Evolutionary conservation across 306 rosid species (phyloP).

Genomic region (Dalbergia cultrata): DNA sequence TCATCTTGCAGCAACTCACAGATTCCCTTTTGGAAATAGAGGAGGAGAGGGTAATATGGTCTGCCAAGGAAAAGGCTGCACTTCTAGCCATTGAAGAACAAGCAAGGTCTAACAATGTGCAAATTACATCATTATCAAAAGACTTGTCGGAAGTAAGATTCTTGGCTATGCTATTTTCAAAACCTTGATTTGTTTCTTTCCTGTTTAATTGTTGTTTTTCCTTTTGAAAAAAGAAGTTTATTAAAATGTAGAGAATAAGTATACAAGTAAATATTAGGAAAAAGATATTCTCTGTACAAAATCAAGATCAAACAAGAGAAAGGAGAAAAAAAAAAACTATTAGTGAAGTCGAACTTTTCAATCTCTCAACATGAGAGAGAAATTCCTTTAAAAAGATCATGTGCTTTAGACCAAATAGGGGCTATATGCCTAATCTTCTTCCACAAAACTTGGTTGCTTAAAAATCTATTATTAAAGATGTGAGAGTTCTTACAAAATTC

Average conservation of each 20-base stretch:
- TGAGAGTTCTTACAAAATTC: background rate
- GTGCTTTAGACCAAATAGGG: background rate
- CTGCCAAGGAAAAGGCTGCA: conserved; percentile 78
- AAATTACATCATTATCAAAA: conserved; percentile 60
- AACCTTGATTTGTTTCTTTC: conserved; percentile 35
- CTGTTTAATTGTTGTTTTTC: conserved; percentile 5
- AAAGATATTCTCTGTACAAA: background rate
- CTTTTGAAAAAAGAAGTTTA: too few relatives aligned
- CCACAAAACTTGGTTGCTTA: background rate
- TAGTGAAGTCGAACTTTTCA: too few relatives aligned
- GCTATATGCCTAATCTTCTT: background rate
- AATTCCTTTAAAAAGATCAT: background rate
- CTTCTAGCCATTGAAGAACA: conserved; percentile 75
- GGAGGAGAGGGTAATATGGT: conserved; percentile 93
- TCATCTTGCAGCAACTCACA: conserved; percentile 77
- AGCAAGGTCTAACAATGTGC: conserved; percentile 56
- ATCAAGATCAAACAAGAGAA: background rate
- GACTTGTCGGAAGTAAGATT: conserved; percentile 70
- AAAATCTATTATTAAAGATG: background rate
- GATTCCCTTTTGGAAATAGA: conserved; percentile 91
- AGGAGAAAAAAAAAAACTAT: background rate
- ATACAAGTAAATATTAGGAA: background rate
- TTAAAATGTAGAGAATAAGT: too few relatives aligned
- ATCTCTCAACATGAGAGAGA: background rate
- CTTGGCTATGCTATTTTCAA: conserved; percentile 20